Conservation (phyloP, 148 eudicot species). For the Fagopyrum homotropicum region DNA sequence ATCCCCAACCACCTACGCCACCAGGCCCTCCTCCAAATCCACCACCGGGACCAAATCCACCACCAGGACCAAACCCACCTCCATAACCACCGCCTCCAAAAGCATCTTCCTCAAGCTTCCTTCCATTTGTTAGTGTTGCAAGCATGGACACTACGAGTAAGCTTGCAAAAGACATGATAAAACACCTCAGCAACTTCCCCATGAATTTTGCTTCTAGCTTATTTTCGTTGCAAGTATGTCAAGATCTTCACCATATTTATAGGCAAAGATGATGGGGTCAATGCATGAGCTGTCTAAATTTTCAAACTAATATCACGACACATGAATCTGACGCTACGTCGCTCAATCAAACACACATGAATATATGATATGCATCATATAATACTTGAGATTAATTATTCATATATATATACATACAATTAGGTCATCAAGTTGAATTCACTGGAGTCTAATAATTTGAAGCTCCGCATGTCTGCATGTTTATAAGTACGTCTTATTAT, state of each 20-base stretch:
- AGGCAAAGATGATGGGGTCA: not conserved
- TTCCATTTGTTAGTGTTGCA: not conserved
- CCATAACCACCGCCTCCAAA: not conserved
- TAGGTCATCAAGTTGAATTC: no score
- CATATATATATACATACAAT: not conserved
- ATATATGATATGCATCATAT: no score
- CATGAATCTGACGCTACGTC: not conserved
- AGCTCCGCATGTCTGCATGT: no score
- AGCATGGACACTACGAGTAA: not conserved
- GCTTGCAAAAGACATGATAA: slow-evolving; percentile 10
- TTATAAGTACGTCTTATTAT: no score
- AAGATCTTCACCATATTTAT: not conserved
- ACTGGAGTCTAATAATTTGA: no score
- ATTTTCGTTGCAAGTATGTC: not conserved
- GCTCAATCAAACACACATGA: not conserved
- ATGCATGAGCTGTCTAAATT: not conserved
- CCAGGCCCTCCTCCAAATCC: not conserved
- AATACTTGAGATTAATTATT: no score
- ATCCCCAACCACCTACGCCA: not conserved
- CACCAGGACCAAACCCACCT: not conserved
- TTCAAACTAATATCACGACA: slow-evolving; percentile 5
- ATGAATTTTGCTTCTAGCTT: not conserved
- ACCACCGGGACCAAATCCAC: not conserved
- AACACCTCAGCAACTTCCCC: not conserved
- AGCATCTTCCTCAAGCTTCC: not conserved